Evolutionary conservation across 495 filamentous ascomycete species (phyloP).

Genomic region (Penicillium tannophilum): DNA sequence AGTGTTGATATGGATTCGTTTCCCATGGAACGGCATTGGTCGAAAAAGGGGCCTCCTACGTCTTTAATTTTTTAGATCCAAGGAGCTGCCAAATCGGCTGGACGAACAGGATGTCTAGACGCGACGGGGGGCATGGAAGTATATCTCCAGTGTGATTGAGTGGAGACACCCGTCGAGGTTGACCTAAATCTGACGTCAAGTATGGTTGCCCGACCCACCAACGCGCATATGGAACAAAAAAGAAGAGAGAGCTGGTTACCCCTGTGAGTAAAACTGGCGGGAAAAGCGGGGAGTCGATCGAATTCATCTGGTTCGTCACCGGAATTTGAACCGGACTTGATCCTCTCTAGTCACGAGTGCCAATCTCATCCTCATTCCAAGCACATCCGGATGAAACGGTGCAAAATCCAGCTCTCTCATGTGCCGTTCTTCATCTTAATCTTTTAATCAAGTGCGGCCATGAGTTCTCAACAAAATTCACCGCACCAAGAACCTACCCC

Average conservation of each 20-base stretch:
- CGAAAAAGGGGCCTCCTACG: background rate
- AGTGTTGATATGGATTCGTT: conserved; percentile 1
- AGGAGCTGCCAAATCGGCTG: background rate
- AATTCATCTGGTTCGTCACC: background rate
- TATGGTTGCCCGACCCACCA: background rate
- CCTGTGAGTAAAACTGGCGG: background rate
- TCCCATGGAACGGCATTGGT: background rate
- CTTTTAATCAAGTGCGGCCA: background rate
- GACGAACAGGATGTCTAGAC: too few species aligned
- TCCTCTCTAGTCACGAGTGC: background rate
- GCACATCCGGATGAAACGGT: too few species aligned
- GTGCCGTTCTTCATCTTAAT: background rate
- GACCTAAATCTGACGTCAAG: conserved; percentile 7
- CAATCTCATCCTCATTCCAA: too few species aligned
- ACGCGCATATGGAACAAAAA: background rate
- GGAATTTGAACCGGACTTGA: background rate
- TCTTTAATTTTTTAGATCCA: background rate
- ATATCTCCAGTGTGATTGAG: background rate
- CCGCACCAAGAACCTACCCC: background rate
- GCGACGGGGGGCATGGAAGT: background rate
- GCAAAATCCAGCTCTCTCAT: too few species aligned
- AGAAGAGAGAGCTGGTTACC: background rate
- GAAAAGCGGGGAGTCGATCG: background rate
- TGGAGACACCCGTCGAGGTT: background rate
- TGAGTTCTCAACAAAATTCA: background rate